These are phyloP conservation scores for Lentinula aciculospora DNA, from an alignment of 768 basidiomycete genomes.

Conservation along the genomic window DNA sequence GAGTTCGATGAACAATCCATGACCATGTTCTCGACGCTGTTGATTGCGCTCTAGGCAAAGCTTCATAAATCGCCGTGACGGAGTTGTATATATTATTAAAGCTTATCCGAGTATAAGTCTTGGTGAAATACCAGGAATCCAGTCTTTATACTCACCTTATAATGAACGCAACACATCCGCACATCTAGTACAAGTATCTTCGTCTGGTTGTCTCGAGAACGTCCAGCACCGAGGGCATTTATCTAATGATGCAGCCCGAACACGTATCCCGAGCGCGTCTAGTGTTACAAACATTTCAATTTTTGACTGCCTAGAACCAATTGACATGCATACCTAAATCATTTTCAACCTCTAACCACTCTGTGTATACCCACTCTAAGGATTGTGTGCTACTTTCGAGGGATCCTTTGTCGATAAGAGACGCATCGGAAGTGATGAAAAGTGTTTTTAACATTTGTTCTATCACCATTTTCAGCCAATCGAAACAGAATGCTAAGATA, in stretches of 20 bases:
- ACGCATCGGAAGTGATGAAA: constrained; percentile 76
- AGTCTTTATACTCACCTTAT: background rate
- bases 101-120: too few species aligned
- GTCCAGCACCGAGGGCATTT: constrained; percentile 96
- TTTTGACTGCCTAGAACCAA: background rate
- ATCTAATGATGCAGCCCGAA: constrained; percentile 51
- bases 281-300: constrained; percentile 9
- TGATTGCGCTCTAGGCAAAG: too few species aligned
- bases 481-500: background rate
- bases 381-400: constrained; percentile 24
- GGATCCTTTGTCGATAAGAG: constrained; percentile 40
- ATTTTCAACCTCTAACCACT: constrained; percentile 42
- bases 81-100: too few species aligned
- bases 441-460: constrained; percentile 63
- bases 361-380: constrained; percentile 45
- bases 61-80: too few species aligned
- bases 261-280: constrained; percentile 39
- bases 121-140: too few species aligned
- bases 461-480: constrained; percentile 19
- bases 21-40: too few species aligned
- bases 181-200: constrained; percentile 67
- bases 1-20: too few species aligned
- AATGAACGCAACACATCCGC: background rate
- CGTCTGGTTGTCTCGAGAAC: constrained; percentile 45
- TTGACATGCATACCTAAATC: constrained; percentile 10